Base-by-base conservation (phyloP, 768 basidiomycete genomes). In the Cyathus striatus region DNA sequence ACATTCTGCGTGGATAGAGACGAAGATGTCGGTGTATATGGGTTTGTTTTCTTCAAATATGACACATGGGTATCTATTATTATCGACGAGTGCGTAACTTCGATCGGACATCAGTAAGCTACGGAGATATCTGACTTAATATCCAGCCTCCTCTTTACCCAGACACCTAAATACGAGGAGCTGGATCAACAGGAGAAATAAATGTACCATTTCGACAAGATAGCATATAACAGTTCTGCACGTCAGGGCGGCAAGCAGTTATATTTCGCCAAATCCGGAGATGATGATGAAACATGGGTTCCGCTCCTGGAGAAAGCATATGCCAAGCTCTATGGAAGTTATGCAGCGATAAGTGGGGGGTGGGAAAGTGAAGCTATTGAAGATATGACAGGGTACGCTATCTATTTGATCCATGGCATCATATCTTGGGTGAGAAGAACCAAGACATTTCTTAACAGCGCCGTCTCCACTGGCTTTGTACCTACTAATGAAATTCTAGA, bases 251-350 rank as follows among this genome's bases (percentile, higher is more conserved):
- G 68, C 25, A 71, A 76, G 41, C 57, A 58, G 4, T 57, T 80
- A 30, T 71, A 71, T 44, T 81, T 78, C 55, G 73, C 77, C 4
- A 64, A 60, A 39, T 73, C 71, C 4, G 66, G 61, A 3, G 63
- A 65, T 4, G 62, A 71, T 6, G 69, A 70, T 23, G 77, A 79
- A 43, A 77, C 75, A 0, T 79, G 78, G 78, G 73, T 78, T 1
- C 71, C 78, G 1, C 54, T 80, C 1, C 60, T 78, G 16, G 78
- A 79, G 52, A 81, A 81, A 50, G 78, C 78, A 4, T 80, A 72
- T 43, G 78, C 77, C 0, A 80, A 80, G 49, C 52, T 77, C 2
- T 75, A 80, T 47, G 77, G 69, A 2, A 71, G 72, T 44, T 79
- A 75, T 52, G 61, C 63, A 0, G 62, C 68, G 1, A 47, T 79